A percentile compares a stretch with the other conserved stretches of the same genome.
phyloP scores from a whole-genome alignment of 495 filamentous ascomycete species.

The Geoglossum glabrum region DNA sequence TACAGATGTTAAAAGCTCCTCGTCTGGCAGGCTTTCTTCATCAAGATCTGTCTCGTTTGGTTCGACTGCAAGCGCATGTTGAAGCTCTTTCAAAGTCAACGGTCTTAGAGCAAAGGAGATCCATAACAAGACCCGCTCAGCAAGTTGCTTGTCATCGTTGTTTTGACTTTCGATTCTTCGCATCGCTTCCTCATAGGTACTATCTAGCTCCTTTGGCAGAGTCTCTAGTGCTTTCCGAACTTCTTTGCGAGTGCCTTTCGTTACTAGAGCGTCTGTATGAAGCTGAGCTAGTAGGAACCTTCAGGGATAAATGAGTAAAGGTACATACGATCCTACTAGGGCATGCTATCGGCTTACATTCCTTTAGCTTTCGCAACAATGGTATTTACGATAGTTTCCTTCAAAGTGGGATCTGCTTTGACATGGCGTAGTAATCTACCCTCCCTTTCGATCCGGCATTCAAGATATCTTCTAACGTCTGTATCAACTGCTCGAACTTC shows the following conservation, averaged over 20 bases:
- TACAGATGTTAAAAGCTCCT: conserved; percentile 20
- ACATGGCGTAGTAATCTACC: conserved; percentile 8
- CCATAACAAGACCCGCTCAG: conserved; percentile 24
- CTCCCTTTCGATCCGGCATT: conserved; percentile 7
- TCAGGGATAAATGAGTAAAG: conserved; percentile 5
- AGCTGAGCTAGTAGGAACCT: conserved; percentile 38
- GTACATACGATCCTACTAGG: not conserved
- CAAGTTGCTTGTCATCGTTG: conserved; percentile 15
- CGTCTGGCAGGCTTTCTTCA: conserved; percentile 10
- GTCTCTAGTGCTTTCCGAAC: conserved; percentile 18
- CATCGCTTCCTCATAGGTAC: conserved; percentile 25
- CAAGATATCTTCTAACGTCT: conserved; percentile 18
- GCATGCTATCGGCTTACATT: conserved; percentile 12
- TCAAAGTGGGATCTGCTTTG: conserved; percentile 6
- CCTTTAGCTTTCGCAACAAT: conserved; percentile 12
- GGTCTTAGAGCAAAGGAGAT: conserved; percentile 22
- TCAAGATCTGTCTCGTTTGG: conserved; percentile 20
- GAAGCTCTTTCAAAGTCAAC: conserved; percentile 24
- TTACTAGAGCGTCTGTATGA: conserved; percentile 24
- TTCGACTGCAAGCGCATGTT: conserved; percentile 26
- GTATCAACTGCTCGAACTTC: conserved; percentile 14
- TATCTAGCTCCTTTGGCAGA: conserved; percentile 14
- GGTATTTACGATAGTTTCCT: conserved; percentile 9
- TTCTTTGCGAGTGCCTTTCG: conserved; percentile 16
- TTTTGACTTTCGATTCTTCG: conserved; percentile 23